Evolutionary conservation across 495 filamentous ascomycete genomes (phyloP).

Genomic region (Podospora pseudoanserina): DNA sequence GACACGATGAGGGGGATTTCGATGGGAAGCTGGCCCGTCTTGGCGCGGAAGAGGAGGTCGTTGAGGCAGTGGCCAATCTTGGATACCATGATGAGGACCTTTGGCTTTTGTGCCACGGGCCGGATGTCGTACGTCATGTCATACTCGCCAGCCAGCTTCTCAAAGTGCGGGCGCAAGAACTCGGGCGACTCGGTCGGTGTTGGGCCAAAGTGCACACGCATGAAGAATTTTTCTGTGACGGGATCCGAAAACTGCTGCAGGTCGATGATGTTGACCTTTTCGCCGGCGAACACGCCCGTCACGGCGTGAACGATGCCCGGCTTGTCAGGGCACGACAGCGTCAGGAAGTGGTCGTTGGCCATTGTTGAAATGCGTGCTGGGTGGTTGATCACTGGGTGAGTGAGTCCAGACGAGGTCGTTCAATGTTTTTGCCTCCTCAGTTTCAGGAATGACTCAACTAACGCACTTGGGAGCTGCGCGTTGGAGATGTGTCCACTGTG

Average conservation of each 20-base stretch:
- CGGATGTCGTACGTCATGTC: conserved; percentile 61
- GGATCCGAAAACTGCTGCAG: conserved; percentile 70
- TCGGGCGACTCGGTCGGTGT: conserved; percentile 37
- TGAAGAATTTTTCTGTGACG: conserved; percentile 66
- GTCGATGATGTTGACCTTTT: conserved; percentile 69
- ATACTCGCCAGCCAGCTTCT: conserved; percentile 53
- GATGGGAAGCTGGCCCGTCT: conserved; percentile 60
- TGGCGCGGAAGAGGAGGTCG: conserved; percentile 70
- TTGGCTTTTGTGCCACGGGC: conserved; percentile 57
- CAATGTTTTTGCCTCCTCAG: background rate
- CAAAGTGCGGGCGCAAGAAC: conserved; percentile 50
- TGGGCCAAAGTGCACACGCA: conserved; percentile 68
- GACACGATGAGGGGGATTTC: conserved; percentile 67
- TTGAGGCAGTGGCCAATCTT: conserved; percentile 80
- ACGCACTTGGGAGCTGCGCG: background rate
- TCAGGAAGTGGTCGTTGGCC: conserved; percentile 62
- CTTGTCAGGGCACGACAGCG: conserved; percentile 70
- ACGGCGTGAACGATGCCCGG: conserved; percentile 74
- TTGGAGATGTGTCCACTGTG: conserved; percentile 11
- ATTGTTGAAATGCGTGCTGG: conserved; percentile 27
- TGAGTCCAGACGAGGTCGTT: background rate
- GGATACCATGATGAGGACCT: conserved; percentile 75
- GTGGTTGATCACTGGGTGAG: background rate
- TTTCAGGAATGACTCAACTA: conserved; percentile 5
- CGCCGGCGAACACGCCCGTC: conserved; percentile 61